A percentile compares a stretch with the other conserved stretches of the same genome.
These are phyloP conservation scores for Ochromonadaceae sp. DNA, from an alignment of 352 stramenopile genomes.

Conservation along the genomic window DNA sequence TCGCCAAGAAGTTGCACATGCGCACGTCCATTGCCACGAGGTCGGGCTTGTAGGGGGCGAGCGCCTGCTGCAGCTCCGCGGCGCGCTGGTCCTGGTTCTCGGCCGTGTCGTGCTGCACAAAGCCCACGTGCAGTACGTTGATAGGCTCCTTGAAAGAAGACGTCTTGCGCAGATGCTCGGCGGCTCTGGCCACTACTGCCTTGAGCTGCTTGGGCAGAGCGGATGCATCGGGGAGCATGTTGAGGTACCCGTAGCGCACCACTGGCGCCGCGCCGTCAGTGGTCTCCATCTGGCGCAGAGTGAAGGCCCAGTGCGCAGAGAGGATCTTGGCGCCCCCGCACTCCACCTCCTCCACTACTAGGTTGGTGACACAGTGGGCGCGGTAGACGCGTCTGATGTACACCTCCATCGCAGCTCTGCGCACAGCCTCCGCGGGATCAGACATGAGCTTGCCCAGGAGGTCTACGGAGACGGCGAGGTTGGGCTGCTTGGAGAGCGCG, in stretches of 20 bases:
- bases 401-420: conserved; percentile 46
- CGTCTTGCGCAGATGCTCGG: conserved; percentile 28
- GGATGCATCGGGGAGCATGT: background rate
- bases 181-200: background rate
- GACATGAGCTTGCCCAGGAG: conserved; percentile 18
- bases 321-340: conserved; percentile 35
- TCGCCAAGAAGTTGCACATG: conserved; percentile 38
- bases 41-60: conserved; percentile 15
- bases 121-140: conserved; percentile 56
- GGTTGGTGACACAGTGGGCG: conserved; percentile 46
- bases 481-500: conserved; percentile 31
- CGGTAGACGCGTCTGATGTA: conserved; percentile 72
- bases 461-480: conserved; percentile 17
- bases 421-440: conserved; percentile 41
- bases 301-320: background rate
- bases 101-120: conserved; percentile 24
- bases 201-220: conserved; percentile 29
- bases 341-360: conserved; percentile 32
- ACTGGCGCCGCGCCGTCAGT: background rate
- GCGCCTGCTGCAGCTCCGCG: background rate
- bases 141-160: conserved; percentile 23
- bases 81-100: conserved; percentile 28
- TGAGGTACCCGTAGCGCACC: background rate
- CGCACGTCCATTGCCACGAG: conserved; percentile 33
- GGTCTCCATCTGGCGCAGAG: background rate